Evolutionary conservation across 2,329 filamentous ascomycete species (phyloP), one percentile per base, ranked within the genome.

Genomic region (Apiospora kogelbergensis): DNA sequence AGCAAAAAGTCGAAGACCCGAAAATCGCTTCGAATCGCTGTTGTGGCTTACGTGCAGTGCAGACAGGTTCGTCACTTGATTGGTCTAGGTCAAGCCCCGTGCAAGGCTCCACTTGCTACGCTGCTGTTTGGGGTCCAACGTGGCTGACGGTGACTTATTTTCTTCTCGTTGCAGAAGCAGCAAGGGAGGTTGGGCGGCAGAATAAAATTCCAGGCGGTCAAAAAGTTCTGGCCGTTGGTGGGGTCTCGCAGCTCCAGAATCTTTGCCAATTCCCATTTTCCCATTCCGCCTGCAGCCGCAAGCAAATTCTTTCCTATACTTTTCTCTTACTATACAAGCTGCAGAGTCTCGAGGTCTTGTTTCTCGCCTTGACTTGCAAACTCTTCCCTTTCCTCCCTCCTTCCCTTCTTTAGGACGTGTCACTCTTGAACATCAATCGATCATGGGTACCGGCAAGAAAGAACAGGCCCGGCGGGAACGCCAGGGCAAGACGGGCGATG

Each of bases 371-470:
- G 65, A 66, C 65, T 66, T 66, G 42, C 65, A 53, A 22, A 6
- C 33, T 33, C 33, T 13, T 42, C 10, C 42, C 37, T 42, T 42
- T 45, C 7, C 30, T 20, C 42, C 63, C 30, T 20, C 68, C 37
- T 26, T 30, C 57, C 22, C 45, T 48, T 26, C 46, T 48, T 63
- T 42, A 48, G 53, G 65, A 46, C 30, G 42, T 60, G 63, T n/a
- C 17, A 68, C 67, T 67, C 70, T 68, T 53, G 30, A 41, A 64
- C 69, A 72, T 69, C 73, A 73, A 76, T 74, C 72, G 40, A 77
- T 73, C 69, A 97, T 97, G 94, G 94, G 94, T 82, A 92, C 90
- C 76, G 91, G 89, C 77, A 98, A 98, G 87, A 98, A 98, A 83
- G 95, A 98, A 83, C 90, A 90, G 73, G 88, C 85, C 80, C 91